Evolutionary conservation across 495 filamentous ascomycete species (phyloP), one percentile per base, ranked within the genome.

Genomic region (Acidiella bohemica): DNA sequence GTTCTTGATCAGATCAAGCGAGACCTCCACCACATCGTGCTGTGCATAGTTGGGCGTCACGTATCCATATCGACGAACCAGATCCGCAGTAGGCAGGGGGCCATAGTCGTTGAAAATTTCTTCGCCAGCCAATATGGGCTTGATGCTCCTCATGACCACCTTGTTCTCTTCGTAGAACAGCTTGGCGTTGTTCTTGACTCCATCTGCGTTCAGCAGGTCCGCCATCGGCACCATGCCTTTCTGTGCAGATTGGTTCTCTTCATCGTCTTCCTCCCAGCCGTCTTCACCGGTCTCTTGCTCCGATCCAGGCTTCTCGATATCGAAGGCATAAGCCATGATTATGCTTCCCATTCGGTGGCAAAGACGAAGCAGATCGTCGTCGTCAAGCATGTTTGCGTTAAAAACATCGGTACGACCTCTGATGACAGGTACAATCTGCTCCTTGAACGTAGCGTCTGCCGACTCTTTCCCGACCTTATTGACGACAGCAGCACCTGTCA

Each of bases 241-340:
- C 39, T 70, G 61, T 23, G 68, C 31, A 62, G 62, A 59, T 37
- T 72, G 67, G 8, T 76, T 76, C 19, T 79, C 80, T 42, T 80
- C 75, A 13, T 79, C 78, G 22, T 50, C 45, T 32, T 50, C 47
- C 42, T 77, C 71, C 31, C 81, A 76, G 48, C 57, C 64, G 13
- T 70, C 68, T 27, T 72, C 71, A 0, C 75, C 69, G 0, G 68
- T 63, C 18, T 72, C 68, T 2, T 69, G 61, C 8, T 72, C 65
- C 0, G 70, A 61, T 1, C 44, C 35, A 27, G 65, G 63, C 27
- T 47, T 44, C 46, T 75, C 74, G 22, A 96, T 68, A 46, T 94
- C 88, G 51, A 96, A 96, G 1, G 84, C 86, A 56, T 95, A 95
- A 4, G 84, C 80, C 86, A 95, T 93, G 30, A 94, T 90, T 12